Conservation (phyloP, 257 asterid genomes). For the Solanum sitiens region DNA sequence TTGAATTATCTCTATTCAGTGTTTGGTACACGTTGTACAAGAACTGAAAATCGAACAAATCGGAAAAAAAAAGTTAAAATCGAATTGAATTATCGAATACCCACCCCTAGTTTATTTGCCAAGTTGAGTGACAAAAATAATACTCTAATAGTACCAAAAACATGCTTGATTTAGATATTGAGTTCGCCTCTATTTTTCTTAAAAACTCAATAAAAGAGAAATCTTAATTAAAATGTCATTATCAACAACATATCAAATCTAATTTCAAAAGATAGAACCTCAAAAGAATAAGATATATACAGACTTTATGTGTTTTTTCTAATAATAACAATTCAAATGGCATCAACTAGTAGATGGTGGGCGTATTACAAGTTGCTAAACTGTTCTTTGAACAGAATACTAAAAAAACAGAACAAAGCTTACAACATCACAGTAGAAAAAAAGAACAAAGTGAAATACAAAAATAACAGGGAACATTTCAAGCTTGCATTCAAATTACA, state of each 20-base stretch:
- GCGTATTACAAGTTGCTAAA: neutral
- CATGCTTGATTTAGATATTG: fast-evolving
- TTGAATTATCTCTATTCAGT: too few relatives aligned
- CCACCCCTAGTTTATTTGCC: neutral
- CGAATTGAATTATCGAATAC: too few relatives aligned
- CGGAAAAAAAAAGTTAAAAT: too few relatives aligned
- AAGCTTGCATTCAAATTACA: constrained; percentile 18
- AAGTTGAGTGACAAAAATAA: neutral
- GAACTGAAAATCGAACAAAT: too few relatives aligned
- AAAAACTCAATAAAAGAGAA: neutral
- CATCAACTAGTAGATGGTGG: neutral
- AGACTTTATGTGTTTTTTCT: too few relatives aligned
- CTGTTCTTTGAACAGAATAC: constrained; percentile 19
- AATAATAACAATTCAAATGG: neutral
- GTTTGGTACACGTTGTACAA: too few relatives aligned
- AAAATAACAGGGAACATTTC: constrained; percentile 1
- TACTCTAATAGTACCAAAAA: neutral
- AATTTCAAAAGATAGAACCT: fast-evolving
- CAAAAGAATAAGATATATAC: too few relatives aligned
- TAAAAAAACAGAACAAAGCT: constrained; percentile 27
- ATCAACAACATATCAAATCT: fast-evolving
- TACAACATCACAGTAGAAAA: constrained; percentile 47
- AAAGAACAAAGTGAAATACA: neutral
- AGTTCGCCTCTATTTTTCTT: neutral
- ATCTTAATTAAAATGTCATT: too few relatives aligned